Percentiles rank a stretch among this genome's conserved stretches.
phyloP scores from a whole-genome alignment of 2,329 filamentous ascomycete species.

The Colletotrichum shisoi region DNA sequence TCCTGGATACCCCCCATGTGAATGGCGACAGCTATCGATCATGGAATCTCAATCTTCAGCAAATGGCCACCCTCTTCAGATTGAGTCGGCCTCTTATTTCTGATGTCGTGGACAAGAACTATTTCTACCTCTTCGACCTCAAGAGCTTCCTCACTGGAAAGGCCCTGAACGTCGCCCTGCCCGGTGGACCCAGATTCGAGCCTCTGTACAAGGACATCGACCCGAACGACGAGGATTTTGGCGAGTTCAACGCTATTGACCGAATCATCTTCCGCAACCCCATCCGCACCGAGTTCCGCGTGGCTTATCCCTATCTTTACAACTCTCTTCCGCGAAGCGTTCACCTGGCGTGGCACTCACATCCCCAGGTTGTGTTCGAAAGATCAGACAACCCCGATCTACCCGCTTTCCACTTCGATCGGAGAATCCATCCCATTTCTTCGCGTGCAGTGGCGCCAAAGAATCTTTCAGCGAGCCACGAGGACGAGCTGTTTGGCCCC shows the following conservation, averaged over 20 bases:
- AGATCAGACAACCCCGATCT: slow-evolving; percentile 86
- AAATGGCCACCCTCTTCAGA: slow-evolving; percentile 95
- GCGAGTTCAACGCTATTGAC: slow-evolving; percentile 99
- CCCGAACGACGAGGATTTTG: slow-evolving; percentile 98
- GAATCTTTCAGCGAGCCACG: slow-evolving; percentile 89
- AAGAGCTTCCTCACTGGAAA: slow-evolving; percentile 96
- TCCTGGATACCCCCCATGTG: slow-evolving; percentile 90
- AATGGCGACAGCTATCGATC: slow-evolving; percentile 96
- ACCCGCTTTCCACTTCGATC: slow-evolving; percentile 96
- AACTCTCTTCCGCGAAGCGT: slow-evolving; percentile 96
- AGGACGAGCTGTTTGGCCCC: slow-evolving; percentile 89
- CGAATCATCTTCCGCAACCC: slow-evolving; percentile 97
- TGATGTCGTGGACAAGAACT: slow-evolving; percentile 94
- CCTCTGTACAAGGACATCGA: slow-evolving; percentile 98
- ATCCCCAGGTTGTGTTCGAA: slow-evolving; percentile 91
- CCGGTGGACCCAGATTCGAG: slow-evolving; percentile 96
- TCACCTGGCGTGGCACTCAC: slow-evolving; percentile 89
- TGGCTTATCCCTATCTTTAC: slow-evolving; percentile 93
- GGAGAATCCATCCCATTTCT: slow-evolving; percentile 97
- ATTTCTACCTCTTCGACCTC: slow-evolving; percentile 96
- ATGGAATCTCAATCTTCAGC: slow-evolving; percentile 91
- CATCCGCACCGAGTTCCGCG: slow-evolving; percentile 93
- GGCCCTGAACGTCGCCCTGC: slow-evolving; percentile 94
- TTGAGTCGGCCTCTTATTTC: slow-evolving; percentile 89
- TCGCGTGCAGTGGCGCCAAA: slow-evolving; percentile 92